Evolutionary conservation across 352 stramenopile genomes (phyloP).

Genomic region (Saprolegnia diclina): DNA sequence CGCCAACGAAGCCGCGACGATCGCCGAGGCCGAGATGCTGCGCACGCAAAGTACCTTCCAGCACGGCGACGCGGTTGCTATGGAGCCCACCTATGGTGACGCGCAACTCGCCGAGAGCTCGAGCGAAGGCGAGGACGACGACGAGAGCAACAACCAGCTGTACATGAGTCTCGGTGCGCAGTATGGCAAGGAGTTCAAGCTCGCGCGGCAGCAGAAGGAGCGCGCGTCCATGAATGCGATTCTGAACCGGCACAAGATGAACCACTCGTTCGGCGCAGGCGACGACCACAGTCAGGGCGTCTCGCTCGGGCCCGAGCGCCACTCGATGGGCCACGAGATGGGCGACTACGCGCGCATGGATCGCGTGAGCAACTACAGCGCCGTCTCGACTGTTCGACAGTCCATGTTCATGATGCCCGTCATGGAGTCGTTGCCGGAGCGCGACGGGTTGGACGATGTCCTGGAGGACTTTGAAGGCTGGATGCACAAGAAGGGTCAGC

Average conservation of each 20-base stretch:
- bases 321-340: constrained; percentile 1
- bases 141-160: constrained; percentile 1
- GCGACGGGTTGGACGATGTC: not conserved
- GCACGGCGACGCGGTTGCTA: not conserved
- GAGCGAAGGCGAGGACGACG: constrained; percentile 14
- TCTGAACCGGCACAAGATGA: not conserved
- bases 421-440: constrained; percentile 12
- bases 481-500: constrained; percentile 55
- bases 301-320: not conserved
- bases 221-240: constrained; percentile 11
- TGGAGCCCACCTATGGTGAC: not conserved
- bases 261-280: not conserved
- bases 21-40: not conserved
- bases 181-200: constrained; percentile 17
- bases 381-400: not conserved
- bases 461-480: constrained; percentile 40
- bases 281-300: not conserved
- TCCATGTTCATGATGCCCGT: constrained; percentile 22
- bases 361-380: constrained; percentile 6
- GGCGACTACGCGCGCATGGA: not conserved
- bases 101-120: constrained; percentile 13
- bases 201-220: not conserved
- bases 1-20: not conserved
- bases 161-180: constrained; percentile 26
- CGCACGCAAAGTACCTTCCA: not conserved